Conservation (phyloP, 2,329 filamentous ascomycete genomes). For the Xylariales sp. region DNA sequence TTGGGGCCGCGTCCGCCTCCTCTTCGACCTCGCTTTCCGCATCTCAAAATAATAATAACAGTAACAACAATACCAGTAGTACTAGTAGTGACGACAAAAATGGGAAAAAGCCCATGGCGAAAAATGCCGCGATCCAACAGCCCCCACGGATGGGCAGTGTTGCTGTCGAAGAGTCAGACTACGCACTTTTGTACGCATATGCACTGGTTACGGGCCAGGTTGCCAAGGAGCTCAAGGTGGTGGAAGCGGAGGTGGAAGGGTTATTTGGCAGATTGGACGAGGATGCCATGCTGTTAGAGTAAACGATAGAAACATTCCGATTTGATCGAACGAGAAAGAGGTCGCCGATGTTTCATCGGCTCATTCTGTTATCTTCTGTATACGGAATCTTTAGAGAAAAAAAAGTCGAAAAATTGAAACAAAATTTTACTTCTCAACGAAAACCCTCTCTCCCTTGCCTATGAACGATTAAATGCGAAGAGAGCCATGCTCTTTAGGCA, state of each 20-base stretch:
- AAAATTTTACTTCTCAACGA: no score
- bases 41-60: conserved; percentile 11
- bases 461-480: no score
- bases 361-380: no score
- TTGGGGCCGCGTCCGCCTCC: not conserved
- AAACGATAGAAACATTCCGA: no score
- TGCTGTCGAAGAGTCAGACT: conserved; percentile 69
- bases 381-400: not conserved
- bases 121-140: conserved; percentile 14
- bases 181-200: conserved; percentile 89
- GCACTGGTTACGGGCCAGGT: conserved; percentile 65
- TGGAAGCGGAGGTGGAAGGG: conserved; percentile 57
- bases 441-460: no score
- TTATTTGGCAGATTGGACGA: conserved; percentile 61
- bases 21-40: no score
- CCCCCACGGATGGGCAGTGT: conserved; percentile 26
- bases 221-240: conserved; percentile 57
- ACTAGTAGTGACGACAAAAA: no score
- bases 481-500: no score
- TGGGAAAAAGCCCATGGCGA: no score
- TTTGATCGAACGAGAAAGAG: no score
- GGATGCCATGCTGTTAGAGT: conserved; percentile 54
- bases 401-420: not conserved
- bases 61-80: conserved; percentile 8
- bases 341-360: no score